A percentile compares a stretch with the other conserved stretches of the same genome.
phyloP scores from a whole-genome alignment of 805 yeast species.

The Saturnispora halmiae region DNA sequence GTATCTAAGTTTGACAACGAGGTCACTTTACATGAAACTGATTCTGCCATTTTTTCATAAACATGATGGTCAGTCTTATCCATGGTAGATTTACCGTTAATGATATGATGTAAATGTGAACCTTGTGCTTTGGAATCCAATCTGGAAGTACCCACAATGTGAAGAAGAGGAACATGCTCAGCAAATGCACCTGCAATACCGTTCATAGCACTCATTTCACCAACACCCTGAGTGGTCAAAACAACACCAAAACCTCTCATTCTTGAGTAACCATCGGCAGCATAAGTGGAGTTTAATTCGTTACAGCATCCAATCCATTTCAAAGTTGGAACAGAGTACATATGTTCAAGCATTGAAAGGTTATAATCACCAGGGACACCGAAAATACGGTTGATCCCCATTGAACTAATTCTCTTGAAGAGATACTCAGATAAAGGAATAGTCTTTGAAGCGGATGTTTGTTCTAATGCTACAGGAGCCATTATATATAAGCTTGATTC shows the following conservation, averaged over 20 bases:
- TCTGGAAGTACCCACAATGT: constrained; percentile 77
- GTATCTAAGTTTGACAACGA: constrained; percentile 35
- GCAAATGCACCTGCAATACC: constrained; percentile 79
- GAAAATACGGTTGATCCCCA: constrained; percentile 53
- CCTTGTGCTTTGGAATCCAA: constrained; percentile 20
- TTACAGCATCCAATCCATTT: constrained; percentile 81
- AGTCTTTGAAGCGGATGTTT: background rate
- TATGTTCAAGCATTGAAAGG: constrained; percentile 55
- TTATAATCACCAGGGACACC: constrained; percentile 81
- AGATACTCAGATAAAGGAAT: constrained; percentile 56
- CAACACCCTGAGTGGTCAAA: constrained; percentile 78
- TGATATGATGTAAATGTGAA: constrained; percentile 48
- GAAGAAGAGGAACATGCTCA: constrained; percentile 70
- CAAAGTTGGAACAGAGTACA: constrained; percentile 41
- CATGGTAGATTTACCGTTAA: constrained; percentile 38
- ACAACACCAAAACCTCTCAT: constrained; percentile 51
- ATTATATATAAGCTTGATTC: constrained; percentile 9
- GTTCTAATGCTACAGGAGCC: constrained; percentile 18
- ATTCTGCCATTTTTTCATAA: constrained; percentile 53
- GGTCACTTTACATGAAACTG: constrained; percentile 48
- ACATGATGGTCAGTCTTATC: constrained; percentile 54
- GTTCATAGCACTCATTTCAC: constrained; percentile 77
- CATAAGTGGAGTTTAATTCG: constrained; percentile 82
- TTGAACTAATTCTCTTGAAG: constrained; percentile 46
- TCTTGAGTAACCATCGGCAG: constrained; percentile 85